phyloP scores from a whole-genome alignment of 257 asterid genomes.

The Striga asiatica region DNA sequence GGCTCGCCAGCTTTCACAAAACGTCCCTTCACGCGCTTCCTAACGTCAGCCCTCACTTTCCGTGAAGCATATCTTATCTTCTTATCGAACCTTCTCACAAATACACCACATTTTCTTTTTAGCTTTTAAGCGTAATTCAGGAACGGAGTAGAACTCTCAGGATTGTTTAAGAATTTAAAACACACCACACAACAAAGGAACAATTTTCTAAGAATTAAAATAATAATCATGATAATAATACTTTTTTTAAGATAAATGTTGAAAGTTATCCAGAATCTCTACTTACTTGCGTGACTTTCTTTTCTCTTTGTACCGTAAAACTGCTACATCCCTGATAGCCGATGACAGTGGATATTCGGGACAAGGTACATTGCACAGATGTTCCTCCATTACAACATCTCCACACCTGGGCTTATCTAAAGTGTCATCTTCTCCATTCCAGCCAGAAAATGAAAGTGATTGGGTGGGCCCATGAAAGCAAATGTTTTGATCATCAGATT shows the following conservation, averaged over 20 bases:
- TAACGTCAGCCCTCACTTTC: conserved; percentile 58
- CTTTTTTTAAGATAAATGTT: too few relatives aligned
- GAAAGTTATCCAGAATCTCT: background rate
- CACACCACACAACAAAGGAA: too few relatives aligned
- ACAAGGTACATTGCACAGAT: conserved; percentile 17
- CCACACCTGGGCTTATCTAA: conserved; percentile 35
- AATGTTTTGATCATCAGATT: conserved; percentile 29
- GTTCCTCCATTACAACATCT: conserved; percentile 26
- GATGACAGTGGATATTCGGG: conserved; percentile 30
- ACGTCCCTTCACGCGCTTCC: conserved; percentile 75
- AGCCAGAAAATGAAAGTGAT: conserved; percentile 27
- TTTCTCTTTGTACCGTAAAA: conserved; percentile 59
- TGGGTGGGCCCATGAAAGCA: conserved; percentile 25
- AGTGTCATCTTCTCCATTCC: conserved; percentile 19
- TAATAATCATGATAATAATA: background rate
- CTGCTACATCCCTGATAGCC: conserved; percentile 43
- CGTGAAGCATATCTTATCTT: conserved; percentile 56
- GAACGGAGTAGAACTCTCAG: too few relatives aligned
- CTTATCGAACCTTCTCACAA: conserved; percentile 38
- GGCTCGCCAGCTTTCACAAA: conserved; percentile 63
- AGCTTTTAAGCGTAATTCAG: background rate
- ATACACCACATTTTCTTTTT: background rate
- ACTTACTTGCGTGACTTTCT: conserved; percentile 63
- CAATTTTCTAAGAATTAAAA: background rate
- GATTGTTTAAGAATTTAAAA: too few relatives aligned